These are phyloP conservation scores for Musa beccarii DNA, from an alignment of 176 grass and related monocot species.

Conservation along the genomic window DNA sequence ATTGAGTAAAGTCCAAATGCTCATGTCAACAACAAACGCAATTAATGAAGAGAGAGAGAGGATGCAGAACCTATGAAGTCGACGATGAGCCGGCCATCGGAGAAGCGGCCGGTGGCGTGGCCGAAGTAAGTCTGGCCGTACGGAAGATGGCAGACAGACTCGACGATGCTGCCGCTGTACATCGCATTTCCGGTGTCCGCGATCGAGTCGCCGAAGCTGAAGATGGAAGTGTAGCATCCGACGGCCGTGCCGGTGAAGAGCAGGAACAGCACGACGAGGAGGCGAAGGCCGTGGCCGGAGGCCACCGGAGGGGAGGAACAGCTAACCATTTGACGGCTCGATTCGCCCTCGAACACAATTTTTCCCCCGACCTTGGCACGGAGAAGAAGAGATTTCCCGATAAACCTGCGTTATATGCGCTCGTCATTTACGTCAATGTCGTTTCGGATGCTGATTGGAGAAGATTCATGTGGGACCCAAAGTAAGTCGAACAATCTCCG, in stretches of 20 bases:
- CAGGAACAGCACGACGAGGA: background rate
- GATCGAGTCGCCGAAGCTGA: constrained; percentile 63
- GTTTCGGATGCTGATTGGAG: too few relatives aligned
- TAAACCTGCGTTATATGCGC: too few relatives aligned
- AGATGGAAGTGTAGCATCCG: constrained; percentile 48
- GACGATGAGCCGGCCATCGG: constrained; percentile 37
- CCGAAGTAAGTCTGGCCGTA: constrained; percentile 61
- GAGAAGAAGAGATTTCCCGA: too few relatives aligned
- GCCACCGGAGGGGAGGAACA: background rate
- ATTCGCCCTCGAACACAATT: too few relatives aligned
- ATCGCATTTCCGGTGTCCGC: constrained; percentile 46
- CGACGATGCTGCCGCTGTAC: background rate
- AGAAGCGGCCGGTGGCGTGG: constrained; percentile 30
- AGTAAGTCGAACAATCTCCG: too few relatives aligned
- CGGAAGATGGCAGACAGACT: constrained; percentile 19
- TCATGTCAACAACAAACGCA: too few relatives aligned
- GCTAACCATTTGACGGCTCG: too few relatives aligned
- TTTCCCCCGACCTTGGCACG: too few relatives aligned
- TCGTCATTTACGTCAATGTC: too few relatives aligned
- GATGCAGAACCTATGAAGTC: constrained; percentile 48
- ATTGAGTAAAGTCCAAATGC: too few relatives aligned
- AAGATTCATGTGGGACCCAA: too few relatives aligned
- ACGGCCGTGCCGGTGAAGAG: background rate
- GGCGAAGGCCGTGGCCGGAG: background rate
- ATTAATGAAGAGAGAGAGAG: background rate